These are phyloP conservation scores for Pestalotiopsis sp. DNA, from an alignment of 2,329 filamentous ascomycete genomes.

Conservation along the genomic window DNA sequence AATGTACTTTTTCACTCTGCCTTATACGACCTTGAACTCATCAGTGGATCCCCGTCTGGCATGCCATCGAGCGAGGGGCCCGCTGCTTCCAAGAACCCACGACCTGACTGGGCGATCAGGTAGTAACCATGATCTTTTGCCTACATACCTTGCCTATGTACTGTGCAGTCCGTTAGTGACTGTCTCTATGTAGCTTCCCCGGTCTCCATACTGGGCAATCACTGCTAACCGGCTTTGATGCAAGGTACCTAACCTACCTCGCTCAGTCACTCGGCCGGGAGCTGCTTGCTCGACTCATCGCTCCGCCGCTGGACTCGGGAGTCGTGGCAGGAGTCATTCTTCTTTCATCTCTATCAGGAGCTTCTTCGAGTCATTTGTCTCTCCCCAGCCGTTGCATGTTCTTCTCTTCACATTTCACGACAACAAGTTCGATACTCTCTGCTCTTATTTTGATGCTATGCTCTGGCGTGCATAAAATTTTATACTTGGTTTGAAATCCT, in stretches of 20 bases:
- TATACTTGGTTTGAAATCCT: too few relatives aligned
- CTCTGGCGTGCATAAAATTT: not conserved
- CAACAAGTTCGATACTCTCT: not conserved
- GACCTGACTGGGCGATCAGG: not conserved
- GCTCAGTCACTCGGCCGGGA: not conserved
- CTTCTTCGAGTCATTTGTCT: not conserved
- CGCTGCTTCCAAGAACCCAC: not conserved
- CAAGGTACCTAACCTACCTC: not conserved
- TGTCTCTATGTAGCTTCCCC: not conserved
- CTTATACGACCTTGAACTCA: not conserved
- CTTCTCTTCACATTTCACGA: not conserved
- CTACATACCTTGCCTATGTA: not conserved
- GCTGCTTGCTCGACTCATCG: not conserved
- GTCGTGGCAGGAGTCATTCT: not conserved
- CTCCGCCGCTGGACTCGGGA: not conserved
- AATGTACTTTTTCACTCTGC: not conserved
- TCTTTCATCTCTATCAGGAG: not conserved
- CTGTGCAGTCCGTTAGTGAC: not conserved
- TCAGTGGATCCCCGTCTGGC: not conserved
- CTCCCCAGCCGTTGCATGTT: not conserved
- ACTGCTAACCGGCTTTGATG: not conserved
- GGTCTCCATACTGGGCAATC: not conserved
- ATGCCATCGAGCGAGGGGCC: not conserved
- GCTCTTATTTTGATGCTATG: not conserved
- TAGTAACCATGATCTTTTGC: not conserved